phyloP scores from a whole-genome alignment of 352 stramenopile genomes.

The Saprolegnia diclina region DNA sequence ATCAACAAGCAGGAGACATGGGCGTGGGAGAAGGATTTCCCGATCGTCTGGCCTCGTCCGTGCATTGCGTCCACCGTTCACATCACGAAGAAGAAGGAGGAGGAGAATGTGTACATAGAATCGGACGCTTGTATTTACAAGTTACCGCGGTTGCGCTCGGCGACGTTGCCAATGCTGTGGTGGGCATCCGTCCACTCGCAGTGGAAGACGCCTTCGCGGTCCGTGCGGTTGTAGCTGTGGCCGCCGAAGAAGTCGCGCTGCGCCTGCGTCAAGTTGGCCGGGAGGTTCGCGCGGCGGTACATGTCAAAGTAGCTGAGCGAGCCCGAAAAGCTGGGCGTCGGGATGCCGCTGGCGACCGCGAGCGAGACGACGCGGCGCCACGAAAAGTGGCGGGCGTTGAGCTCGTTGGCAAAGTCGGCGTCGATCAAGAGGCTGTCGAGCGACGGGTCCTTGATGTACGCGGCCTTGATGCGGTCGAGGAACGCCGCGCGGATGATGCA shows the following conservation, averaged over 20 bases:
- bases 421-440: constrained; percentile 97
- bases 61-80: no score
- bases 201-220: constrained; percentile 94
- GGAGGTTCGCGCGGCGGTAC: constrained; percentile 93
- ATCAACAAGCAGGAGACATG: no score
- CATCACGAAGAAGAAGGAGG: no score
- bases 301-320: constrained; percentile 98
- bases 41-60: no score
- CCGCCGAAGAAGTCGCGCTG: constrained; percentile 99
- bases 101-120: not conserved
- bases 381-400: constrained; percentile 92
- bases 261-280: constrained; percentile 97
- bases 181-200: constrained; percentile 96
- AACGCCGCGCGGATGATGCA: constrained; percentile 99
- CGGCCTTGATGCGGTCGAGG: constrained; percentile 96
- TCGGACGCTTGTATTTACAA: constrained; percentile 43
- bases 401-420: constrained; percentile 92
- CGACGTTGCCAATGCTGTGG: constrained; percentile 95
- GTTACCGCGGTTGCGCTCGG: constrained; percentile 91
- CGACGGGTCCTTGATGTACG: constrained; percentile 87
- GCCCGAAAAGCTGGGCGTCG: constrained; percentile 84
- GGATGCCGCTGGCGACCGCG: constrained; percentile 91
- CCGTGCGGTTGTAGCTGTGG: constrained; percentile 97
- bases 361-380: constrained; percentile 97
- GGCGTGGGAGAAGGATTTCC: no score